These are phyloP conservation scores for Kodamaea hsintzibuensis DNA, from an alignment of 805 yeast species.

Conservation along the genomic window DNA sequence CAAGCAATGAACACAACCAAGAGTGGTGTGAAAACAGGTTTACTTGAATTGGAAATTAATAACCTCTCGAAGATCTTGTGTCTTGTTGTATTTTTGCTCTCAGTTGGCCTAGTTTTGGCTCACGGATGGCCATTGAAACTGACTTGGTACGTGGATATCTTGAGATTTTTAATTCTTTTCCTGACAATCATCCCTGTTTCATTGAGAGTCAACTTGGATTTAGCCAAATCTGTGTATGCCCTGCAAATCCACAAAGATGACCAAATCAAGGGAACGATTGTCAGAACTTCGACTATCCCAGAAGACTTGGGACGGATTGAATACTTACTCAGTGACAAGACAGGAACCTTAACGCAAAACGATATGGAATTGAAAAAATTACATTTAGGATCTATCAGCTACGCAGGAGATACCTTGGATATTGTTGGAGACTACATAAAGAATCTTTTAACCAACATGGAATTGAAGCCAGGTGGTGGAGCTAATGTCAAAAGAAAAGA, in stretches of 20 bases:
- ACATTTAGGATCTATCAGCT: constrained; percentile 90
- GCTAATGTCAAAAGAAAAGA: constrained; percentile 55
- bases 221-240: constrained; percentile 95
- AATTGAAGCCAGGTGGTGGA: constrained; percentile 16
- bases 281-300: constrained; percentile 95
- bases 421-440: constrained; percentile 72
- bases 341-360: constrained; percentile 96
- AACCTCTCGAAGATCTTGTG: constrained; percentile 85
- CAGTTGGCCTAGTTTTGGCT: constrained; percentile 73
- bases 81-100: constrained; percentile 76
- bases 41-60: constrained; percentile 89
- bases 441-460: constrained; percentile 21
- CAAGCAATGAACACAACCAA: constrained; percentile 91
- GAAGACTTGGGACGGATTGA: constrained; percentile 97
- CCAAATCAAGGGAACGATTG: constrained; percentile 82
- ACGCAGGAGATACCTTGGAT: constrained; percentile 90
- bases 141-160: constrained; percentile 86
- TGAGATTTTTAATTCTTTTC: constrained; percentile 88
- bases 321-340: constrained; percentile 87
- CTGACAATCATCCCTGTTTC: constrained; percentile 97
- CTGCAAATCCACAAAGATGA: constrained; percentile 89
- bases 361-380: constrained; percentile 96
- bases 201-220: constrained; percentile 87
- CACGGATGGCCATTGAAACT: constrained; percentile 63
- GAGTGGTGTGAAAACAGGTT: constrained; percentile 84